These are phyloP conservation scores for Xerocomus amazonicus DNA, from an alignment of 1,284 basidiomycete genomes.

Conservation along the genomic window DNA sequence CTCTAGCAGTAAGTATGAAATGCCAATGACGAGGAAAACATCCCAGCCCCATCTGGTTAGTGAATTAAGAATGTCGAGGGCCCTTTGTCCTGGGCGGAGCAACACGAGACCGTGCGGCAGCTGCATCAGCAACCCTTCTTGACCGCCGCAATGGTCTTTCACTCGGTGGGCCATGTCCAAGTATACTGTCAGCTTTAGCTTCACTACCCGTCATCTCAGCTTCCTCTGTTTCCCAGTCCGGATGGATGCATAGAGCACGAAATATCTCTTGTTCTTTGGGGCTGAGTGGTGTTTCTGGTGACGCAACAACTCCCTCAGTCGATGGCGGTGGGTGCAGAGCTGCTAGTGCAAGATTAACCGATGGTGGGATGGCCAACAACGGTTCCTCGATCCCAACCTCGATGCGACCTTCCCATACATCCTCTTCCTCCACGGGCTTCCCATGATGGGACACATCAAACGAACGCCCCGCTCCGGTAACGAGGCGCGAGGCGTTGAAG, in stretches of 20 bases:
- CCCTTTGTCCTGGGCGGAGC: constrained; percentile 27
- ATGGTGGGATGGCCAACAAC: constrained; percentile 26
- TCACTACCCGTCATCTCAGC: constrained; percentile 1
- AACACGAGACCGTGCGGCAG: constrained; percentile 44
- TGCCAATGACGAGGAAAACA: neutral
- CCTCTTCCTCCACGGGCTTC: constrained; percentile 8
- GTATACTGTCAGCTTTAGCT: constrained; percentile 2
- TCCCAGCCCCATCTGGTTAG: constrained; percentile 1
- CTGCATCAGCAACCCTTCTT: constrained; percentile 61
- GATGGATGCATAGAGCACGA: constrained; percentile 52
- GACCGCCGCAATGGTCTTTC: constrained; percentile 51
- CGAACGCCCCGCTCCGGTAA: constrained; percentile 12
- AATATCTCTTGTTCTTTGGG: constrained; percentile 71
- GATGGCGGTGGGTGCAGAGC: constrained; percentile 22
- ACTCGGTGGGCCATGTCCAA: neutral
- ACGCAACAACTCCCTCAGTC: constrained; percentile 7
- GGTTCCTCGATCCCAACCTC: constrained; percentile 28
- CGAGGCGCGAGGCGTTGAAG: constrained; percentile 26
- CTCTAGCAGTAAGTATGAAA: constrained; percentile 25
- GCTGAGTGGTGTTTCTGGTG: constrained; percentile 50
- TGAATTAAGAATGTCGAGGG: constrained; percentile 26
- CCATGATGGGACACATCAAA: constrained; percentile 8
- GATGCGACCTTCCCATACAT: constrained; percentile 18
- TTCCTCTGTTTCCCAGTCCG: constrained; percentile 53
- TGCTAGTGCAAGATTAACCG: constrained; percentile 29